These are phyloP conservation scores for Spiraea crenata DNA, from an alignment of 331 rosid species.

Conservation along the genomic window DNA sequence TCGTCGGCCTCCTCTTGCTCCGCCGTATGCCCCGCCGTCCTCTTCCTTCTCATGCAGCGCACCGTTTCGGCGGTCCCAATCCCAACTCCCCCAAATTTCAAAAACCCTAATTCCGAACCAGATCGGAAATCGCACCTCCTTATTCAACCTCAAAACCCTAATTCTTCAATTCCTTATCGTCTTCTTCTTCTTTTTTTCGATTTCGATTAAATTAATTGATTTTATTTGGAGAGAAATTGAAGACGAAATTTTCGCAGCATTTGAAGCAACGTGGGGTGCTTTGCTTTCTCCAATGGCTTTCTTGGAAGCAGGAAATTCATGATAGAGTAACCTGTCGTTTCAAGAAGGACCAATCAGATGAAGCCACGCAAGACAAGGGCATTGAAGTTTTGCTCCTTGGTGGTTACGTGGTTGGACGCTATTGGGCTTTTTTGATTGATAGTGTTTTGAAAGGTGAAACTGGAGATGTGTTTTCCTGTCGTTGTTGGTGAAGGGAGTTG, in stretches of 20 bases:
- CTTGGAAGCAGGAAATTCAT: not conserved
- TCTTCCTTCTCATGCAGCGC: conserved; percentile 51
- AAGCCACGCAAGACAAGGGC: conserved; percentile 9
- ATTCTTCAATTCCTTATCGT: not conserved
- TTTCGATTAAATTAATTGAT: not conserved
- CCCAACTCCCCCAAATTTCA: not conserved
- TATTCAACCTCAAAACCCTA: not conserved
- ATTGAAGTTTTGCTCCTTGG: not conserved
- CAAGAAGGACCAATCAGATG: conserved; percentile 1
- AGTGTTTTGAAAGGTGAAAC: not conserved
- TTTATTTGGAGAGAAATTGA: not conserved
- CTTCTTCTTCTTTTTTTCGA: not conserved
- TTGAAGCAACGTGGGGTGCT: not conserved
- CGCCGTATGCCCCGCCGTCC: conserved; percentile 23
- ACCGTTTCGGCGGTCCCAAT: conserved; percentile 25
- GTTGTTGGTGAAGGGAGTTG: not conserved
- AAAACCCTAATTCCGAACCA: conserved; percentile 1
- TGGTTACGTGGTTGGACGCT: not conserved
- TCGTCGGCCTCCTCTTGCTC: conserved; percentile 14
- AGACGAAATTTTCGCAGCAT: not conserved
- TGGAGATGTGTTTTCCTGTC: not conserved
- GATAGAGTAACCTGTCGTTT: not conserved
- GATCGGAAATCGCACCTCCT: not conserved
- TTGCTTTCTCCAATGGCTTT: not conserved
- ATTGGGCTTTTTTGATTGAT: not conserved